A percentile compares a stretch with the other conserved stretches of the same genome.
phyloP scores from a whole-genome alignment of 169 alveolate species.

The Plasmodium gonderi region DNA sequence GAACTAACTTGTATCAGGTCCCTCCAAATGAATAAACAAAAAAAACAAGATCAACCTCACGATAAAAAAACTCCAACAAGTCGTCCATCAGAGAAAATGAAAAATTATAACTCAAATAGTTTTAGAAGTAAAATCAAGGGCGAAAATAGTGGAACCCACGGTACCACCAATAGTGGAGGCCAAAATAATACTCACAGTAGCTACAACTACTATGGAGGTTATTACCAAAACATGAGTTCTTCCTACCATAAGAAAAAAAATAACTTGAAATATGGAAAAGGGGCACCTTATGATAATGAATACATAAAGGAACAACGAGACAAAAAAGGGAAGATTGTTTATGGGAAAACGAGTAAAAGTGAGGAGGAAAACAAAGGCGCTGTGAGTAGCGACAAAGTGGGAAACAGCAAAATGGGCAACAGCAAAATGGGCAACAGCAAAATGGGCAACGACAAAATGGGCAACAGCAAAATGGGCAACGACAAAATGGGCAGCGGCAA shows the following conservation, averaged over 20 bases:
- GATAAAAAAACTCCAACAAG: constrained; percentile 1
- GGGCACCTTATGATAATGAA: constrained; percentile 42
- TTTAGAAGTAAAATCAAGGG: constrained; percentile 36
- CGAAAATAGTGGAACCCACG: constrained; percentile 11
- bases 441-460: neutral
- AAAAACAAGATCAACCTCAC: neutral
- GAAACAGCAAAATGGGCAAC: neutral
- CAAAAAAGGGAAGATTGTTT: neutral
- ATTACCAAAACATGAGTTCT: neutral
- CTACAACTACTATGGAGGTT: constrained; percentile 12
- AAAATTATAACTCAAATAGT: constrained; percentile 39
- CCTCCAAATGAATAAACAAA: constrained; percentile 1
- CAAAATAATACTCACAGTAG: constrained; percentile 3
- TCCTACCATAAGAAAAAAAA: constrained; percentile 29
- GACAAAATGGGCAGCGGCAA: no score
- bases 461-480: no score
- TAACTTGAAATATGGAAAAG: constrained; percentile 6
- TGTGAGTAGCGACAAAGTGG: neutral
- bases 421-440: neutral
- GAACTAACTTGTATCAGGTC: neutral
- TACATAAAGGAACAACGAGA: constrained; percentile 12
- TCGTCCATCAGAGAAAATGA: constrained; percentile 30
- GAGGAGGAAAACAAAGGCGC: neutral
- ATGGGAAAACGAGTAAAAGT: neutral
- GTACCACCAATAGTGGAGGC: neutral